phyloP scores from a whole-genome alignment of 371 early-diverging fungal genomes.

The Syncephalastrum sp. region DNA sequence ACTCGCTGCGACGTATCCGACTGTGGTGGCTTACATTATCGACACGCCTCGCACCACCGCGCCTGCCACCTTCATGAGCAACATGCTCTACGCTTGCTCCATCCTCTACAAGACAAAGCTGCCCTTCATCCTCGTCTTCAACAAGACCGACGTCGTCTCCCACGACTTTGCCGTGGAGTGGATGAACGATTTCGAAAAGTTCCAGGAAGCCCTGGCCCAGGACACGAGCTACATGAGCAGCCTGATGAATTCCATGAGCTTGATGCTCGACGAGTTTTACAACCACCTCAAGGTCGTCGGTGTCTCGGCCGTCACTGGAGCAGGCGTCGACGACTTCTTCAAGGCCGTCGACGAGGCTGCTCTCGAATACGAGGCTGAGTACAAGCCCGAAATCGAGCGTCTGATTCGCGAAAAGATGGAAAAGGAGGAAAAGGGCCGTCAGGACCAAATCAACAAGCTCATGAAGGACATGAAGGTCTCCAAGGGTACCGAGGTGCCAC shows the following conservation, averaged over 20 bases:
- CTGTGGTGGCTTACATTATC: slow-evolving; percentile 94
- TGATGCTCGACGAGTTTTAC: slow-evolving; percentile 99
- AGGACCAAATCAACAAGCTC: slow-evolving; percentile 55
- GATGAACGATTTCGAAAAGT: slow-evolving; percentile 97
- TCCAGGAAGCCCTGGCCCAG: slow-evolving; percentile 82
- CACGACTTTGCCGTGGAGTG: slow-evolving; percentile 91
- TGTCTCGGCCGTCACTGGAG: slow-evolving; percentile 94
- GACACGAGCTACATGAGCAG: slow-evolving; percentile 88
- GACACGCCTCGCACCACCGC: slow-evolving; percentile 94
- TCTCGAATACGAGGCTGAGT: slow-evolving; percentile 84
- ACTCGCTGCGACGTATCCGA: slow-evolving; percentile 90
- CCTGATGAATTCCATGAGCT: slow-evolving; percentile 91
- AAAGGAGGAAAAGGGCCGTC: slow-evolving; percentile 43
- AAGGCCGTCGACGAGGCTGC: slow-evolving; percentile 81
- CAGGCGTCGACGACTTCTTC: slow-evolving; percentile 93
- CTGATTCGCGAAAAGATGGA: slow-evolving; percentile 62
- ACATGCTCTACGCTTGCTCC: slow-evolving; percentile 98
- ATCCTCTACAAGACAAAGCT: slow-evolving; percentile 96
- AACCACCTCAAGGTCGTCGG: slow-evolving; percentile 82
- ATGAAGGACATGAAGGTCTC: slow-evolving; percentile 64
- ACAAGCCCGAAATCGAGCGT: slow-evolving; percentile 76
- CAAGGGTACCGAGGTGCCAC: slow-evolving; percentile 41
- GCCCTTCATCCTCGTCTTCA: slow-evolving; percentile 95
- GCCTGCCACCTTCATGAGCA: slow-evolving; percentile 99
- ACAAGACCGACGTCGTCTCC: slow-evolving; percentile 95